Evolutionary conservation across 73 alveolate species (phyloP), one percentile per base, ranked within the genome.

Genomic region (Loxodes magnus): DNA sequence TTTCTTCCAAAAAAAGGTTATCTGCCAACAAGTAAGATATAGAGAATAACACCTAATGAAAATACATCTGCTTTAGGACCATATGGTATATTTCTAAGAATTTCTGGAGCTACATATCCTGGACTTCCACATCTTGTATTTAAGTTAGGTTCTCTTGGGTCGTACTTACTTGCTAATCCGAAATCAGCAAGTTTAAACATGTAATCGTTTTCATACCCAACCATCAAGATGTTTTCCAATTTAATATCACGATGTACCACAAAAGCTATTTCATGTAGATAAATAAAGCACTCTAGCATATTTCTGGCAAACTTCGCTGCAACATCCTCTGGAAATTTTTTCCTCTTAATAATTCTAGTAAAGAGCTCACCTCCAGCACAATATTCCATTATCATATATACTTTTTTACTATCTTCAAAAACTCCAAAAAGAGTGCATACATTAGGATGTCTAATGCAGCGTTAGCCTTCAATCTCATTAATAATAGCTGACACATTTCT

Each of bases 21-120:
- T 34, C 52, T 33, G 0, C 79, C 76, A 3, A 64, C 26, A 12
- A 59, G 67, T 76, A 82, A 49, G 37, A 77, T 72, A 50, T 77
- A 82, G 20, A 83, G 57, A 43, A 71, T 76, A 20, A 82, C 88
- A 3, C 95, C 95, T 25, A 73, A 56, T 28, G 86, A 66, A 81
- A 84, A 82, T 24, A 69, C 65, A 54, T 82, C 95, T 50, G 75
- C 68, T 23, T 65, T 71, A 19, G 71, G 69, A 34, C 79, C 74
- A 58, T 82, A 82, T 3, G 88, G 82, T 36, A 43, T 50, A 35
- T 77, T 60, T 22, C 50, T 43, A 24, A 82, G 56, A 50, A 82
- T 66, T 62, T 82, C 95, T 9, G 95, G 95, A 22, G 95, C 91
- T 6, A 81, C 82, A 44, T 82, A 82, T 5, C 91, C 82, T 39